These are phyloP conservation scores for Botrytis porri DNA, from an alignment of 2,329 filamentous ascomycete species.

Conservation along the genomic window DNA sequence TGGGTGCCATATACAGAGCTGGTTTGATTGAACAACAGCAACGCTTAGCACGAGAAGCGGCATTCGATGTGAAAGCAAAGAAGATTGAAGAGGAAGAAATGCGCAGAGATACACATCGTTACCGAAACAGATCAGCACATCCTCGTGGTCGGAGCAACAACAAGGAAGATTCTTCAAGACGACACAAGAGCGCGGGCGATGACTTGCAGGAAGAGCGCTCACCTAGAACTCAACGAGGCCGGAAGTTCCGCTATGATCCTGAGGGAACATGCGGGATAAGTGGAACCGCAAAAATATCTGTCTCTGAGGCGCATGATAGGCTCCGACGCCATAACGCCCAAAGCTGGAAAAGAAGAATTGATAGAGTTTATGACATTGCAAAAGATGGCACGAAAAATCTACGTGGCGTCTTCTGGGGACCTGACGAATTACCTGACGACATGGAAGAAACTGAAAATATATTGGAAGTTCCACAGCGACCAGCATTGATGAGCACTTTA, in stretches of 20 bases:
- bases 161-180: constrained; percentile 26
- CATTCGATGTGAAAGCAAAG: constrained; percentile 82
- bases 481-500: constrained; percentile 74
- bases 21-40: constrained; percentile 89
- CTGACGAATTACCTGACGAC: constrained; percentile 77
- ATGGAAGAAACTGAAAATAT: constrained; percentile 80
- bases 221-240: constrained; percentile 38
- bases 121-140: constrained; percentile 52
- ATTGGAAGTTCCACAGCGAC: constrained; percentile 78
- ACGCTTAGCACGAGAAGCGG: constrained; percentile 82
- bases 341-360: constrained; percentile 90
- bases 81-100: constrained; percentile 72
- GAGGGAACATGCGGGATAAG: constrained; percentile 72
- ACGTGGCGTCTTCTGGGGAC: constrained; percentile 75
- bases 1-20: constrained; percentile 88
- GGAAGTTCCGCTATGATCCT: constrained; percentile 70
- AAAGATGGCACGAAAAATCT: constrained; percentile 75
- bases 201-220: constrained; percentile 30
- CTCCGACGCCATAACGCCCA: constrained; percentile 79
- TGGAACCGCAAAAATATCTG: constrained; percentile 66
- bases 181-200: constrained; percentile 35
- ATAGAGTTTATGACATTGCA: constrained; percentile 67
- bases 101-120: constrained; percentile 51
- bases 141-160: constrained; percentile 36
- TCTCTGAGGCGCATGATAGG: constrained; percentile 71